Evolutionary conservation across 305 asterid species (phyloP), one percentile per base, ranked within the genome.

Genomic region (Lippia alba): DNA sequence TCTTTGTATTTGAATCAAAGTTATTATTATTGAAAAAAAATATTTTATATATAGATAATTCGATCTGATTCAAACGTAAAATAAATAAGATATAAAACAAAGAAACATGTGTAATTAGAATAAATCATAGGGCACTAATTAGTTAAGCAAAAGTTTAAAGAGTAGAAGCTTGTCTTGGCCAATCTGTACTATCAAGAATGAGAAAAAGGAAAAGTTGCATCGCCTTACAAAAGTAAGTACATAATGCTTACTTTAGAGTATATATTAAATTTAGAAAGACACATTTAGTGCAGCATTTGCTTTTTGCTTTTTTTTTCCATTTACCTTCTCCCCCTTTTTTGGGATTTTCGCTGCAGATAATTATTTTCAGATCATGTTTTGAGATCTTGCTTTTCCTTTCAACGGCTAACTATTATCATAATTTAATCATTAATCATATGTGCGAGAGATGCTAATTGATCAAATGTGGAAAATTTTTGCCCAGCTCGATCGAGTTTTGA

Each of bases 141-240:
- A 5, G 8, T 3, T 54, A 51, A 63, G 64, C 4, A 41, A 36
- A 14, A 67, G 66, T 41, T 60, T 17, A 39, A 54, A 66, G 69
- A 39, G 4, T 72, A 69, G 84, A 78, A 79, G 76, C 74, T 82
- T 85, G 86, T 80, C 80, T 82, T 78, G 76, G 79, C 72, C 67
- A 78, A 63, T 30, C 72, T 79, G 60, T 67, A 62, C 71, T 77
- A 68, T 63, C 70, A 68, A 75, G 71, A 83, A 79, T 83, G 80
- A 79, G 64, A 67, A 84, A 89, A 89, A 89, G 87, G 86, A 89
- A 89, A 89, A 89, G 86, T 78, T 80, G 79, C 51, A 69, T 73
- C 80, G 76, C 85, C 90, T 85, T 83, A 77, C 15, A 77, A 85
- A 89, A 85, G 87, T 76, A 72, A 64, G 69, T 67, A 61, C 70